Percentiles rank a stretch among this genome's conserved stretches.
These are phyloP conservation scores for Lasiodiplodia sp. DNA, from an alignment of 2,329 filamentous ascomycete genomes.

Conservation along the genomic window DNA sequence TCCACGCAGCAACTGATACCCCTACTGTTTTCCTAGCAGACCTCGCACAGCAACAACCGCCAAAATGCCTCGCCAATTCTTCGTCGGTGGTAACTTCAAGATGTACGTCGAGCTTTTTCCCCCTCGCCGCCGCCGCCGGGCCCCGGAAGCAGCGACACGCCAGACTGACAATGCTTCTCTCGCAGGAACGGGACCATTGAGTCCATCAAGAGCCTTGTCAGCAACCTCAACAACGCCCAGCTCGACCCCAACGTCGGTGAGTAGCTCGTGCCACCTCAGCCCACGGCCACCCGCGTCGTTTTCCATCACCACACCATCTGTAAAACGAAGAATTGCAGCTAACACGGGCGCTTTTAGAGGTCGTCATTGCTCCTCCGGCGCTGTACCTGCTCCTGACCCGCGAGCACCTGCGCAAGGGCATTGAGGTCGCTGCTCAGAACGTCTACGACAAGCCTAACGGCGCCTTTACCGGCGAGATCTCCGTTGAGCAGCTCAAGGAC, in stretches of 20 bases:
- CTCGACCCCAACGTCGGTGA: slow-evolving; percentile 78
- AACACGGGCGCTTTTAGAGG: slow-evolving; percentile 66
- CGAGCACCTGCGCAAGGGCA: slow-evolving; percentile 74
- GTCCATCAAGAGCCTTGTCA: slow-evolving; percentile 89
- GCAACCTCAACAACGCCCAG: slow-evolving; percentile 84
- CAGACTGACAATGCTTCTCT: slow-evolving; percentile 13
- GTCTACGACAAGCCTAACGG: slow-evolving; percentile 97
- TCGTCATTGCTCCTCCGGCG: slow-evolving; percentile 89
- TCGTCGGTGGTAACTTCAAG: slow-evolving; percentile 99
- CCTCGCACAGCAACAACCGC: slow-evolving; percentile 36
- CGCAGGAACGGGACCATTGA: slow-evolving; percentile 89
- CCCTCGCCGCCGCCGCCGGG: slow-evolving; percentile 29
- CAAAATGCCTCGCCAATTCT: slow-evolving; percentile 94
- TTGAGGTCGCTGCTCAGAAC: slow-evolving; percentile 94
- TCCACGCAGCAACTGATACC: neutral
- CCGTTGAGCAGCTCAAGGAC: slow-evolving; percentile 88
- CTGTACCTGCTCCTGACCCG: slow-evolving; percentile 90
- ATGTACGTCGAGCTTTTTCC: slow-evolving; percentile 69
- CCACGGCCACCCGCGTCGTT: slow-evolving; percentile 9
- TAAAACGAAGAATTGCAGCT: neutral
- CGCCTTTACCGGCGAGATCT: slow-evolving; percentile 97
- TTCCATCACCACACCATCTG: neutral
- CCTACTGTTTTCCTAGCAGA: slow-evolving; percentile 10
- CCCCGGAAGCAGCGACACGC: slow-evolving; percentile 16
- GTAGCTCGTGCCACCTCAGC: slow-evolving; percentile 42